A percentile compares a stretch with the other conserved stretches of the same genome.
Conservation (phyloP, 768 basidiomycete genomes). For the Calocera viscosa region DNA sequence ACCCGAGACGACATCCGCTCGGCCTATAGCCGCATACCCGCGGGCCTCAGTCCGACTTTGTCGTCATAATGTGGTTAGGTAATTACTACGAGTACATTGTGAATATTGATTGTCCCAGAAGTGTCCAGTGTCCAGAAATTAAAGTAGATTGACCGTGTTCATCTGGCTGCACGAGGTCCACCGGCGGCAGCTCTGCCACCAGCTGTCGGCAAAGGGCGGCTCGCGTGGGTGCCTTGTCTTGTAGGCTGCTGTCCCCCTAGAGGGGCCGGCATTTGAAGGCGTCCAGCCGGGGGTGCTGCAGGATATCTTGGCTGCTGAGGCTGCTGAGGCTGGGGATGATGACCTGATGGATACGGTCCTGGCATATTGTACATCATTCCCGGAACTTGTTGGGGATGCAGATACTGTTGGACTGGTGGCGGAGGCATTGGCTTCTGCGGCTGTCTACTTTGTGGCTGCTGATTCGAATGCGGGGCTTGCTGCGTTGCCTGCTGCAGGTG, state of each 20-base stretch:
- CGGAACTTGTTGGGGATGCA: background rate
- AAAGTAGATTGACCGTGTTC: background rate
- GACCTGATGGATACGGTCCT: background rate
- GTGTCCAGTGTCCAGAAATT: background rate
- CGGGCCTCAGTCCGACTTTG: too few species aligned
- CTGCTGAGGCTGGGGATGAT: background rate
- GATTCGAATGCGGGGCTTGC: background rate
- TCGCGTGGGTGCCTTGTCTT: background rate
- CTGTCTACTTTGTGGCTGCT: background rate
- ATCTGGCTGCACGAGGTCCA: background rate
- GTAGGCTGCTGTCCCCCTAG: background rate
- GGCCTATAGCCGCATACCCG: too few species aligned
- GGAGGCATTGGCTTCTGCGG: background rate
- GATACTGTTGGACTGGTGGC: background rate
- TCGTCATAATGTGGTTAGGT: background rate
- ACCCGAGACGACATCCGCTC: too few species aligned
- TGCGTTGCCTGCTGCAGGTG: background rate
- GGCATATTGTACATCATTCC: constrained; percentile 3
- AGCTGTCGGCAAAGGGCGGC: background rate
- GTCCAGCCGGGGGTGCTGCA: background rate
- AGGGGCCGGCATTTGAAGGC: background rate
- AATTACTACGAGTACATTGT: background rate
- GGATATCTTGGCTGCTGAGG: background rate
- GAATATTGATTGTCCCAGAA: background rate
- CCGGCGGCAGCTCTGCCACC: background rate